A percentile compares a stretch with the other conserved stretches of the same genome.
These are phyloP conservation scores for Bjerkandera adusta DNA, from an alignment of 1,284 basidiomycete species.

Conservation along the genomic window DNA sequence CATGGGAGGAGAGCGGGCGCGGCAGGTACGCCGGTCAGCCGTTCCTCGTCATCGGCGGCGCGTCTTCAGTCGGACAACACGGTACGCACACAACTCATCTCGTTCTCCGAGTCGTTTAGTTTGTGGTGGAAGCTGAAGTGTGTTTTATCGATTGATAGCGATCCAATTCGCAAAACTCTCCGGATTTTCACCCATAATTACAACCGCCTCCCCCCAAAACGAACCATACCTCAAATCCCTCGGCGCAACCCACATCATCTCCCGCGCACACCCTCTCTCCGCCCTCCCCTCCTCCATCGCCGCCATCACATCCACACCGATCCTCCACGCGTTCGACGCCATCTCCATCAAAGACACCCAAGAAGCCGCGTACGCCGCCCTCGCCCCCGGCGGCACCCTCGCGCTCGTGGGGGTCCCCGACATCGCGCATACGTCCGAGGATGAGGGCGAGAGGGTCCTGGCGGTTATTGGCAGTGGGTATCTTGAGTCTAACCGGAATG, in stretches of 20 bases:
- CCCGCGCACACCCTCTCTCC: conserved; percentile 22
- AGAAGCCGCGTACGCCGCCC: conserved; percentile 10
- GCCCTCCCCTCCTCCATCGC: conserved; percentile 1
- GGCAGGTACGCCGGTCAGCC: conserved; percentile 36
- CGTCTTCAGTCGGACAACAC: conserved; percentile 41
- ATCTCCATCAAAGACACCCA: conserved; percentile 11
- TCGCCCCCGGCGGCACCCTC: conserved; percentile 13
- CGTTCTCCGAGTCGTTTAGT: conserved; percentile 43
- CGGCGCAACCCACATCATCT: conserved; percentile 51
- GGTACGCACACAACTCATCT: conserved; percentile 19
- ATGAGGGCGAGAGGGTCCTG: conserved; percentile 12
- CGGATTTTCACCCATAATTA: conserved; percentile 50
- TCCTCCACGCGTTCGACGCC: conserved; percentile 17
- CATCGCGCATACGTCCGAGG: conserved; percentile 22
- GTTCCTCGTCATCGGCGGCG: conserved; percentile 42
- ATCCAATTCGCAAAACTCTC: conserved; percentile 46
- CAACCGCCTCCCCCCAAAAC: conserved; percentile 45
- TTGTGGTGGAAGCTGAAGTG: too few species aligned
- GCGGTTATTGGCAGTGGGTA: conserved; percentile 10
- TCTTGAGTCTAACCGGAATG: conserved; percentile 7
- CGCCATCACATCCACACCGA: conserved; percentile 19
- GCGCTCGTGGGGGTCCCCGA: conserved; percentile 17
- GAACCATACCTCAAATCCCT: conserved; percentile 39
- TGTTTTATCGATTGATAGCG: too few species aligned
- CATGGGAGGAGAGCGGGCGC: conserved; percentile 28